Percentiles rank a stretch among this genome's conserved stretches.
phyloP scores from a whole-genome alignment of 257 asterid genomes.

The Lavandula angustifolia region DNA sequence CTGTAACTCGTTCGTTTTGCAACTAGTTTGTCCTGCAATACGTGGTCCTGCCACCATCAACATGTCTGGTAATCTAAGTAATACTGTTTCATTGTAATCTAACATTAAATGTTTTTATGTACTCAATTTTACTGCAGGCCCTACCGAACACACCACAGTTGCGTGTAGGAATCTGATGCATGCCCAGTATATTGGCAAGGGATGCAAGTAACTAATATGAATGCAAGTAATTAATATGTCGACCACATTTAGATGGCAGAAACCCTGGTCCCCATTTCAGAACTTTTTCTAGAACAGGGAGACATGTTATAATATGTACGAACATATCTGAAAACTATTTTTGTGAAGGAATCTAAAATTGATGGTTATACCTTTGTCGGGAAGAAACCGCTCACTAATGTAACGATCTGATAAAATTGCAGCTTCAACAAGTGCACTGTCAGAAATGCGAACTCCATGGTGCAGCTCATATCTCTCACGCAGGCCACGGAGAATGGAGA shows the following conservation, averaged over 20 bases:
- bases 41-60: neutral
- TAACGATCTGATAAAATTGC: constrained; percentile 90
- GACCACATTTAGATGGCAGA: neutral
- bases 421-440: constrained; percentile 90
- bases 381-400: constrained; percentile 88
- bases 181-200: neutral
- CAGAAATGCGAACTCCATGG: constrained; percentile 95
- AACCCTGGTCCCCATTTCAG: neutral
- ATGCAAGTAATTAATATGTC: constrained; percentile 7
- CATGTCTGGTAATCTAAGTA: neutral
- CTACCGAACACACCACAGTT: neutral
- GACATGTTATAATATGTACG: neutral
- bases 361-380: constrained; percentile 73
- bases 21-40: neutral
- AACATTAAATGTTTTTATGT: neutral
- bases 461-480: constrained; percentile 95
- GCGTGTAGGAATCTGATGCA: neutral
- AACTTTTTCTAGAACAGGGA: neutral
- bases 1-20: neutral
- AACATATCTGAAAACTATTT: neutral
- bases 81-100: neutral
- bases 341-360: neutral
- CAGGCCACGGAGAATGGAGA: constrained; percentile 92
- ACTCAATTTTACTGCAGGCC: neutral
- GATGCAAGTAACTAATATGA: constrained; percentile 9